Conservation (phyloP, 306 rosid species). For the Cucumis hystrix region DNA sequence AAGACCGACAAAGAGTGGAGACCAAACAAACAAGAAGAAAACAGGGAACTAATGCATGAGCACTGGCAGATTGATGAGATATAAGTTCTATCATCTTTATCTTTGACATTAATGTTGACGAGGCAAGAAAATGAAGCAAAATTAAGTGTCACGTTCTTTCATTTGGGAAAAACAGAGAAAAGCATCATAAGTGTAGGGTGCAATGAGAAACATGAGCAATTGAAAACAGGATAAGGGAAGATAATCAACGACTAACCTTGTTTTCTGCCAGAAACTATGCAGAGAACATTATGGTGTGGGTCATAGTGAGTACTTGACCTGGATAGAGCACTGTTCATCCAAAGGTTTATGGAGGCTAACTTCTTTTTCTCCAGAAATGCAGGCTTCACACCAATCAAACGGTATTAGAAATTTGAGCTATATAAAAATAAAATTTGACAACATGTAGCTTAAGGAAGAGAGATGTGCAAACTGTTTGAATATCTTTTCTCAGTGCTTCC, state of each 20-base stretch:
- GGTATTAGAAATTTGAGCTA: neutral
- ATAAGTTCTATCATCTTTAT: neutral
- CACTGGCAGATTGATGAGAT: neutral
- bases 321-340: conserved; percentile 83
- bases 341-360: conserved; percentile 62
- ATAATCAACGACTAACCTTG: conserved; percentile 31
- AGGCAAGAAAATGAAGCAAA: neutral
- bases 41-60: neutral
- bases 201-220: neutral
- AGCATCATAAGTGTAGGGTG: neutral
- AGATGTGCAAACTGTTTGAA: conserved; percentile 40
- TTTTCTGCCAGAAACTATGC: conserved; percentile 79
- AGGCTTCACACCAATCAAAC: conserved; percentile 38
- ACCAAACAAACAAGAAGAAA: neutral
- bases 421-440: neutral
- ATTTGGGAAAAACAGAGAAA: neutral
- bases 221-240: neutral
- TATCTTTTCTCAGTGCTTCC: conserved; percentile 47
- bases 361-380: conserved; percentile 41
- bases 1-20: neutral
- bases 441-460: neutral
- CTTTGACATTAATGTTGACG: neutral
- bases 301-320: conserved; percentile 97
- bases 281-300: conserved; percentile 86
- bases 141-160: neutral